Conservation (phyloP, 345 rosid genomes). For the Dipteronia dyeriana region DNA sequence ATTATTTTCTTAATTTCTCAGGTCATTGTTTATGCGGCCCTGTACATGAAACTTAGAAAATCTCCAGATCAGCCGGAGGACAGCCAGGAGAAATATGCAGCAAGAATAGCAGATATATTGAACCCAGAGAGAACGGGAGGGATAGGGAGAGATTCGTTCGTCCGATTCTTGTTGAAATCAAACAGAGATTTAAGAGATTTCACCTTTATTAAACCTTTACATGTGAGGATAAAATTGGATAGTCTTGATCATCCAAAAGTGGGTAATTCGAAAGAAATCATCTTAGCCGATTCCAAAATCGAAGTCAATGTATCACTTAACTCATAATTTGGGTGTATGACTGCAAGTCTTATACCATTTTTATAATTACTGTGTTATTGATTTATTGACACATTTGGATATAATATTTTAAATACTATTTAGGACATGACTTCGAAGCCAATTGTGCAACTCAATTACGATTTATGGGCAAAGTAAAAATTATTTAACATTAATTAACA, state of each 20-base stretch:
- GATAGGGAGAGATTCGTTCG: constrained; percentile 46
- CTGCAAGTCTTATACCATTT: neutral
- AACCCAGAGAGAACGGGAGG: constrained; percentile 40
- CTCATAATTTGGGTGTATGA: neutral
- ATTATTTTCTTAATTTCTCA: constrained; percentile 32
- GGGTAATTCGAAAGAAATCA: constrained; percentile 54
- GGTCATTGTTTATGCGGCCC: constrained; percentile 63
- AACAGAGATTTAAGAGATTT: constrained; percentile 58
- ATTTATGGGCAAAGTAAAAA: too few relatives aligned
- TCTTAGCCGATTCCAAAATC: constrained; percentile 55
- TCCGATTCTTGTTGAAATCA: constrained; percentile 54
- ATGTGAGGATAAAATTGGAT: constrained; percentile 62
- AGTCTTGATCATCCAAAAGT: constrained; percentile 67
- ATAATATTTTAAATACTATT: neutral
- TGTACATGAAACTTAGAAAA: constrained; percentile 64
- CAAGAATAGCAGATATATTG: constrained; percentile 52
- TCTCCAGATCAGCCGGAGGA: constrained; percentile 36
- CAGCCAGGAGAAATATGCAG: constrained; percentile 50
- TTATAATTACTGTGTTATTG: too few relatives aligned
- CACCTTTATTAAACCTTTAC: constrained; percentile 67
- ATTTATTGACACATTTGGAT: neutral
- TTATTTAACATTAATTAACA: too few relatives aligned
- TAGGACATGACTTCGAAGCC: neutral
- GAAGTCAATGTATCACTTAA: constrained; percentile 44
- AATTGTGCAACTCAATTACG: too few relatives aligned